phyloP scores from a whole-genome alignment of 2,329 filamentous ascomycete species.

The Colletotrichum sidae region DNA sequence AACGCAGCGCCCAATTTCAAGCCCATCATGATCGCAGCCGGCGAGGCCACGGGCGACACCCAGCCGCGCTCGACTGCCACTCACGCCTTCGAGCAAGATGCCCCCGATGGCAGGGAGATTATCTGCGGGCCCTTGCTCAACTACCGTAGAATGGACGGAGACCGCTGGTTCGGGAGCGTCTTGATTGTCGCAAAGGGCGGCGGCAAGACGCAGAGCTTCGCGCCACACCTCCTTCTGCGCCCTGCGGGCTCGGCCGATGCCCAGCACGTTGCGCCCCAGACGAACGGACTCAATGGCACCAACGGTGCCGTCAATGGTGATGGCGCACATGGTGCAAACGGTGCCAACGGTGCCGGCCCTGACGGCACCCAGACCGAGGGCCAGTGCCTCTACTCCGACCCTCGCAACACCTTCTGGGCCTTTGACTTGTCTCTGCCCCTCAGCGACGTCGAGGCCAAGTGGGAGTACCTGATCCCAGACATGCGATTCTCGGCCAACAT shows the following conservation, averaged over 20 bases:
- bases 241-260: slow-evolving; percentile 49
- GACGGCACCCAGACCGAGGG: slow-evolving; percentile 54
- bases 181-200: slow-evolving; percentile 84
- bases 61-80: slow-evolving; percentile 35
- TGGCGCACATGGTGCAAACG: slow-evolving; percentile 43
- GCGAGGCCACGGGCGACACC: slow-evolving; percentile 47
- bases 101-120: slow-evolving; percentile 67
- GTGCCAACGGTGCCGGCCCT: slow-evolving; percentile 39
- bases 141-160: slow-evolving; percentile 78
- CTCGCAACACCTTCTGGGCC: slow-evolving; percentile 87
- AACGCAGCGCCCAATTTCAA: slow-evolving; percentile 53
- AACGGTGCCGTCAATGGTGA: slow-evolving; percentile 44
- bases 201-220: slow-evolving; percentile 65
- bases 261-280: slow-evolving; percentile 34
- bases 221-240: slow-evolving; percentile 70
- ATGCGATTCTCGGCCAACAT: slow-evolving; percentile 68
- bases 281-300: slow-evolving; percentile 44
- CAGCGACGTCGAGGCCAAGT: slow-evolving; percentile 74
- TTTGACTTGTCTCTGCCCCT: slow-evolving; percentile 88
- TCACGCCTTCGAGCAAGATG: slow-evolving; percentile 36
- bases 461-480: slow-evolving; percentile 80
- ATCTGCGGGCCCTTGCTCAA: slow-evolving; percentile 81
- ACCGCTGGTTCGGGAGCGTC: slow-evolving; percentile 85
- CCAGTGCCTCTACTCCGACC: slow-evolving; percentile 73
- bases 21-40: slow-evolving; percentile 62